Conservation (phyloP, 2,329 filamentous ascomycete species). For the Trichoderma polysporum region DNA sequence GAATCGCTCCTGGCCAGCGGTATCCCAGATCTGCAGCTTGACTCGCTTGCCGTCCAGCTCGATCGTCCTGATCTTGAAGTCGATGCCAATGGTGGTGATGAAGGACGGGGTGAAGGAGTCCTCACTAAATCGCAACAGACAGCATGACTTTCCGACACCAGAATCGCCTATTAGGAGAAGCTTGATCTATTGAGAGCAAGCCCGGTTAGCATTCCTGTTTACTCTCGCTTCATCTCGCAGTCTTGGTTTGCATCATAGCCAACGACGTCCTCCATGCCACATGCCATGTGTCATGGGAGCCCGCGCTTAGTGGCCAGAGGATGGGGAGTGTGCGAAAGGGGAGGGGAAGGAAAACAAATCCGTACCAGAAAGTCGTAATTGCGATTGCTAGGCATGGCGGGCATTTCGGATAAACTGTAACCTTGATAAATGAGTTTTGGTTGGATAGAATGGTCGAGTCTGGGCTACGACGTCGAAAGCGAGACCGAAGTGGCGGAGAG, state of each 20-base stretch:
- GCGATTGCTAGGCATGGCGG: slow-evolving; percentile 87
- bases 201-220: slow-evolving; percentile 3
- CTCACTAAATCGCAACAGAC: slow-evolving; percentile 92
- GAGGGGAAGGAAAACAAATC: background rate
- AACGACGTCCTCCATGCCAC: background rate
- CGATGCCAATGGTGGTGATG: slow-evolving; percentile 98
- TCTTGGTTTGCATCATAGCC: slow-evolving; percentile 7
- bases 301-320: background rate
- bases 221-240: background rate
- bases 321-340: background rate
- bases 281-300: background rate
- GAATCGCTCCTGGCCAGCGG: slow-evolving; percentile 96
- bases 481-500: slow-evolving; percentile 9
- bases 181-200: slow-evolving; percentile 69
- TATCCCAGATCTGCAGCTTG: slow-evolving; percentile 99
- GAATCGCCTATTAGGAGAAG: slow-evolving; percentile 95
- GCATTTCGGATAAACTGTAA: slow-evolving; percentile 20
- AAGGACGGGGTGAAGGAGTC: slow-evolving; percentile 97
- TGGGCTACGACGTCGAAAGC: background rate
- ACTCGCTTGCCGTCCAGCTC: slow-evolving; percentile 98
- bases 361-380: slow-evolving; percentile 99
- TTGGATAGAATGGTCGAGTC: slow-evolving; percentile 1
- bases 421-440: background rate
- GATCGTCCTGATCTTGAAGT: slow-evolving; percentile 99
- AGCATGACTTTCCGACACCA: slow-evolving; percentile 96